Evolutionary conservation across 495 filamentous ascomycete species (phyloP).

Genomic region (Penicillium pulvis): DNA sequence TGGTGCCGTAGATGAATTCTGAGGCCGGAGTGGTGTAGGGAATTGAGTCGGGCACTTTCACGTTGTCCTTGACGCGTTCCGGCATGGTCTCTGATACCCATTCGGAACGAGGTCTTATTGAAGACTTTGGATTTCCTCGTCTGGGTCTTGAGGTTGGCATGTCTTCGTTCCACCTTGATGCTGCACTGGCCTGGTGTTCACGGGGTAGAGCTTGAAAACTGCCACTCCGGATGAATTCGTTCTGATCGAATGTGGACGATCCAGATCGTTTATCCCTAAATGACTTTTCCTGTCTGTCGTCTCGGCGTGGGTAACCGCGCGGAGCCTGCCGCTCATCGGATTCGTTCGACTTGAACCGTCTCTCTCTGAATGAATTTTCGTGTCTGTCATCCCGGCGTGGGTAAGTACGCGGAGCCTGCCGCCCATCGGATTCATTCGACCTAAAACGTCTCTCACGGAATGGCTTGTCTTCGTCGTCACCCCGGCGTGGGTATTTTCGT

Average conservation of each 20-base stretch:
- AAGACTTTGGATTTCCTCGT: conserved; percentile 6
- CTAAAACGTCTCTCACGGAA: background rate
- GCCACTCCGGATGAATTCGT: conserved; percentile 39
- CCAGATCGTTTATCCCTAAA: background rate
- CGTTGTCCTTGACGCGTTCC: conserved; percentile 43
- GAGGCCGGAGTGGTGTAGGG: conserved; percentile 84
- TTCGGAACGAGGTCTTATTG: conserved; percentile 23
- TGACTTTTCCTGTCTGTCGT: background rate
- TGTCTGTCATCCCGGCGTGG: conserved; percentile 1
- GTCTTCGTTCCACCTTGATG: conserved; percentile 8
- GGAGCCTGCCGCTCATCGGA: background rate
- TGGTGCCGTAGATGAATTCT: conserved; percentile 86
- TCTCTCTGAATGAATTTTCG: background rate
- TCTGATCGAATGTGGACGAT: conserved; percentile 30
- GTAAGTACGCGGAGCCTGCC: background rate
- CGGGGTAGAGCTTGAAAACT: conserved; percentile 33
- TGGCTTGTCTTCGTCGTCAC: background rate
- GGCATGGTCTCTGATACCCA: conserved; percentile 32
- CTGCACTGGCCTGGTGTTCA: conserved; percentile 23
- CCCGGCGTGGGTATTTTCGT: background rate
- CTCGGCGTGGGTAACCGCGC: background rate
- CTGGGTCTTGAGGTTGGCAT: background rate
- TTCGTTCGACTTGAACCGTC: background rate
- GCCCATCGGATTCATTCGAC: background rate
- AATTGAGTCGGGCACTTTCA: conserved; percentile 57